Base-by-base conservation (phyloP, 129 eudicot species). In the Gnaphalium uliginosum region DNA sequence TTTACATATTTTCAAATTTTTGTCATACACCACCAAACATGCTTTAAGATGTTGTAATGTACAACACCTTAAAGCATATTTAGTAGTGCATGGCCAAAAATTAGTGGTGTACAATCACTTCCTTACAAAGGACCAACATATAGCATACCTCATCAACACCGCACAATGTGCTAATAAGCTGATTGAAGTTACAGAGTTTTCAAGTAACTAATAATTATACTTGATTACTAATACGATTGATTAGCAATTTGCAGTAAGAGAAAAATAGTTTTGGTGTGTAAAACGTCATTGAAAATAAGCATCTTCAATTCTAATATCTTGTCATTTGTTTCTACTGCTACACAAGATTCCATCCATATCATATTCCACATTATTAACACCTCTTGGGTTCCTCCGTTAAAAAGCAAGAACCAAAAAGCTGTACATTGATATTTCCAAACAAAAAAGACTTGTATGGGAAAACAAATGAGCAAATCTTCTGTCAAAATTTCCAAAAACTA, bases 371-470 rank as follows among this genome's bases (percentile, higher is more conserved):
- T 63, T 78, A 73, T 78, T 43, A 70, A 81, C 17, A 48, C 69
- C 81, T 67, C 87, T 76, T 86, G 23, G 83, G 79, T 86, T 82
- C 75, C 73, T 83, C 74, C 88, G 89, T 51, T 67, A 15, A 68
- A 17, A 29, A 80, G 72, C 88, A 75, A 85, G 79, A 78, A 73
- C 66, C 69, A 51, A 67, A n/a, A 68, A 37, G 61, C 37, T 72
- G 33, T 56, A 59, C 78, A 56, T 73, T 33, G 72, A 77, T 66
- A 71, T 77, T 74, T 54, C 82, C 80, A 57, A 61, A 73, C 17
- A 43, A 67, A 32, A 8, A 35, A 35, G 17, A 29, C 24, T 27
- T 68, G 77, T 23, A 85, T 83, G 93, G 86, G 73, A 57, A 88
- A 88, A 83, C 86, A 81, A 85, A 14, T 66, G 43, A 68, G 50